These are phyloP conservation scores for Pistacia integerrima DNA, from an alignment of 345 rosid genomes.

Conservation along the genomic window DNA sequence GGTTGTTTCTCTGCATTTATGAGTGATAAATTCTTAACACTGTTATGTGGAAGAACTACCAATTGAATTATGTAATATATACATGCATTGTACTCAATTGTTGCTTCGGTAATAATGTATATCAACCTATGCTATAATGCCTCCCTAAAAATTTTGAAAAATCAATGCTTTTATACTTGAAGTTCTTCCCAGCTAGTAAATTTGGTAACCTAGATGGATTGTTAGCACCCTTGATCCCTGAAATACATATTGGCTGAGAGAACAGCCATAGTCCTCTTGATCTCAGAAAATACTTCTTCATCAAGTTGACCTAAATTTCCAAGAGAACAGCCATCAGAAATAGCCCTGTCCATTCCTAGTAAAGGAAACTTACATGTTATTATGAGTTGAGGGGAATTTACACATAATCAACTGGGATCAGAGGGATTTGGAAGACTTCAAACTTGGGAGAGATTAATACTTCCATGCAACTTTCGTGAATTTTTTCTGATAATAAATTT, in stretches of 20 bases:
- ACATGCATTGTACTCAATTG: too few relatives aligned
- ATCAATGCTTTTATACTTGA: not conserved
- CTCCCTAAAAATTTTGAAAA: not conserved
- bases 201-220: not conserved
- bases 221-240: not conserved
- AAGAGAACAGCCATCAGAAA: not conserved
- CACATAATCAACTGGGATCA: not conserved
- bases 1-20: not conserved
- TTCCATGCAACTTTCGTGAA: not conserved
- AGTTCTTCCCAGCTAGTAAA: not conserved
- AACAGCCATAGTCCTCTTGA: not conserved
- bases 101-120: too few relatives aligned
- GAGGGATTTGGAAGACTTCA: not conserved
- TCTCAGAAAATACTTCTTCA: not conserved
- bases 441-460: not conserved
- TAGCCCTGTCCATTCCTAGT: not conserved
- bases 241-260: not conserved
- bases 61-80: too few relatives aligned
- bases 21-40: not conserved
- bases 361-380: not conserved
- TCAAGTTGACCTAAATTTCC: not conserved
- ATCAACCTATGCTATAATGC: not conserved
- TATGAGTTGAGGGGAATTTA: not conserved
- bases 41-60: not conserved
- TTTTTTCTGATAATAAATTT: not conserved